Conservation (phyloP, 2,329 filamentous ascomycete genomes). For the Penicillium verrucosum region DNA sequence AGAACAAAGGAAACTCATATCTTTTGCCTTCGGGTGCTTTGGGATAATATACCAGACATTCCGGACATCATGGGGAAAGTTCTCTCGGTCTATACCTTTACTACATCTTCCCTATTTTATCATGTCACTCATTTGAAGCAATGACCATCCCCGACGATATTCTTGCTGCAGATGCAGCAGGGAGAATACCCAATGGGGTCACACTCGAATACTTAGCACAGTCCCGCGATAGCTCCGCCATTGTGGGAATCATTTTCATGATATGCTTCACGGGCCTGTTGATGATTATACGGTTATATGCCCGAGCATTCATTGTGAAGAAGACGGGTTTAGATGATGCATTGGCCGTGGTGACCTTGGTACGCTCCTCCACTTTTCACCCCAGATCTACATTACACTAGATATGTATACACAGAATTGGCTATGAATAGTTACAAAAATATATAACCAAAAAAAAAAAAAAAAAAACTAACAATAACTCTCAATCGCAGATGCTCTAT, state of each 20-base stretch:
- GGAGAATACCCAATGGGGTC: constrained; percentile 26
- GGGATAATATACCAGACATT: too few species aligned
- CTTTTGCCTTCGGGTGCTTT: too few species aligned
- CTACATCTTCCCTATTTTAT: background rate
- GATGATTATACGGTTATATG: constrained; percentile 46
- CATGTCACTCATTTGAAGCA: constrained; percentile 9
- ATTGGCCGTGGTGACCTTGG: constrained; percentile 48
- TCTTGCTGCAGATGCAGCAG: constrained; percentile 25
- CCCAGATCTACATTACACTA: constrained; percentile 5
- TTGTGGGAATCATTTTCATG: constrained; percentile 30
- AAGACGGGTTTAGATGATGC: constrained; percentile 49
- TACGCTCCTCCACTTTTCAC: constrained; percentile 25
- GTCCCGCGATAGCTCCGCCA: constrained; percentile 27
- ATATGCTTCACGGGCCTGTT: constrained; percentile 30
- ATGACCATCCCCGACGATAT: constrained; percentile 30
- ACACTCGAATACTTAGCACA: constrained; percentile 28
- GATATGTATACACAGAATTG: background rate
- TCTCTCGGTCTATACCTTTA: background rate
- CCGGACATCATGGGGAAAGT: background rate
- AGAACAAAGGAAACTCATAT: too few species aligned
- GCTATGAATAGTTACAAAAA: too few species aligned
- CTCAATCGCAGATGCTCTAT: constrained; percentile 28
- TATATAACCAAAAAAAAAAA: background rate
- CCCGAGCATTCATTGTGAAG: constrained; percentile 45
- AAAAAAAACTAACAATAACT: background rate